phyloP scores from a whole-genome alignment of 768 basidiomycete genomes.

The Scleroderma bovista region DNA sequence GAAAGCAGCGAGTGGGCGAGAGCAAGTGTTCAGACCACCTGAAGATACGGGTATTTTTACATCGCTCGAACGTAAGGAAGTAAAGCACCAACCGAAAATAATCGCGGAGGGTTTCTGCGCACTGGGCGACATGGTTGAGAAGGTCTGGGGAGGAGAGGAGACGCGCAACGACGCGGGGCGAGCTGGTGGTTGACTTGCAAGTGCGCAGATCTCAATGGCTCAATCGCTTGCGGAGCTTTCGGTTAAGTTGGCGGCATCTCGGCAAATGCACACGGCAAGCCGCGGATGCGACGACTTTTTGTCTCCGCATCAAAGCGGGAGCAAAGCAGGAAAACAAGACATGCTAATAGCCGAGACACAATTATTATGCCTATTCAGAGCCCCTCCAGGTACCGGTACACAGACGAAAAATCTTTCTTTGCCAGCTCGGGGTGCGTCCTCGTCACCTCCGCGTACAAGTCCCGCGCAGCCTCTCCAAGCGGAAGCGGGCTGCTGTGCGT shows the following conservation, averaged over 20 bases:
- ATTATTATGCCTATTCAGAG: constrained; percentile 8
- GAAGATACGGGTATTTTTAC: constrained; percentile 4
- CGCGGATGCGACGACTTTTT: background rate
- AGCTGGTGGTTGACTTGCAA: constrained; percentile 1
- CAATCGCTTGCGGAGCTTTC: background rate
- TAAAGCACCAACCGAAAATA: constrained; percentile 59
- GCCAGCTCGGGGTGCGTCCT: constrained; percentile 52
- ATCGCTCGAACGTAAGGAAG: constrained; percentile 3
- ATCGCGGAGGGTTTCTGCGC: constrained; percentile 56
- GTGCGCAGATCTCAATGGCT: constrained; percentile 1
- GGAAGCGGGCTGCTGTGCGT: constrained; percentile 49
- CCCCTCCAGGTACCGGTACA: constrained; percentile 58
- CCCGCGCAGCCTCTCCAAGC: constrained; percentile 58
- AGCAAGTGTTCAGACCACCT: constrained; percentile 82
- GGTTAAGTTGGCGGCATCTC: background rate
- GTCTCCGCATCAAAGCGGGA: constrained; percentile 1
- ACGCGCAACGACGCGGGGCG: background rate
- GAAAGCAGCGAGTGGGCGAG: constrained; percentile 61
- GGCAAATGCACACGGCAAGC: background rate
- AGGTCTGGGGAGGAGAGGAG: background rate
- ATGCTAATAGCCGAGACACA: background rate
- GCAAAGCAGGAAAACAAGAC: background rate
- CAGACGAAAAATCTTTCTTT: constrained; percentile 74
- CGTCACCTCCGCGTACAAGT: constrained; percentile 56
- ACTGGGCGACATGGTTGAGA: constrained; percentile 28